Evolutionary conservation across 2,329 filamentous ascomycete genomes (phyloP), one percentile per base, ranked within the genome.

Genomic region (Shiraia bambusicola): DNA sequence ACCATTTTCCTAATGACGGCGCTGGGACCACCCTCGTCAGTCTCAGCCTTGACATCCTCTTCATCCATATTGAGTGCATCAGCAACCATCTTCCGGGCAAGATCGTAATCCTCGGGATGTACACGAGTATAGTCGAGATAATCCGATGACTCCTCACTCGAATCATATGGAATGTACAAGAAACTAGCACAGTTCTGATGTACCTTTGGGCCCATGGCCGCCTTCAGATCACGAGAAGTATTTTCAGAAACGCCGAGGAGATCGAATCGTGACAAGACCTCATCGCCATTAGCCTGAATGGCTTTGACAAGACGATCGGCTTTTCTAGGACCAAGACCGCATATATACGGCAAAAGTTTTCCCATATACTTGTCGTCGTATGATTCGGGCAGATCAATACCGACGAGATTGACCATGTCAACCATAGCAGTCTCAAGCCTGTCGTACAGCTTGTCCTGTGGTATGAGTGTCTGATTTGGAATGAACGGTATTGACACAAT

Each of bases 151-250:
- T 84, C 79, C 56, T 88, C 89, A 11, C 84, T 83, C n/a, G 82
- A 78, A 52, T 96, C 91, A 61, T 89, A 96, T 39, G 87, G 84
- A 46, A 98, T 88, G 63, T 83, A 94, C 26, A 98, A 73, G 73
- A 97, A 97, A 73, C 91, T 96, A 42, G 93, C 91, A 63, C 90
- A 96, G 67, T 98, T 98, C 67, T 90, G 90, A 85, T 89, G 98
- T 16, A 97, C 90, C 50, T 88, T 86, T 10, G 89, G 86, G 1
- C 90, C 89, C 59, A 97, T 88, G 13, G 65, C 65, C 9, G 63
- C 56, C 41, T 64, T 67, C 13, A 69, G 50, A 10, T 67, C 61
- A 34, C 61, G 58, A 27, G 50, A 54, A 11, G 85, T 84, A 53
- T 83, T 85, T 46, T 94, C 88, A 9, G 87, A 84, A 52, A 96